phyloP scores from a whole-genome alignment of 495 filamentous ascomycete genomes.

The Xylaria castorea region DNA sequence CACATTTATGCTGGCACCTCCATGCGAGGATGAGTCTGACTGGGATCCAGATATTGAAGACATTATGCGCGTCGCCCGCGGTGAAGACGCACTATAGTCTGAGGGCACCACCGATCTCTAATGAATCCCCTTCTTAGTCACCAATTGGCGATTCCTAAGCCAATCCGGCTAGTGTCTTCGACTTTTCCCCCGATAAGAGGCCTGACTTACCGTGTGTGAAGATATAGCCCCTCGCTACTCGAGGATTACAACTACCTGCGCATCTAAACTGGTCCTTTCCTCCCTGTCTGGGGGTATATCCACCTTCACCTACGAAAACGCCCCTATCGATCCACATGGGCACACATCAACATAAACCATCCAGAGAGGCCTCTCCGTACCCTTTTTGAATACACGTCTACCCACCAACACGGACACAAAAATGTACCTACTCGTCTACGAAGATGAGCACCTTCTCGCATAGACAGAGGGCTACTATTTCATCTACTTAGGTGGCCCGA shows the following conservation, averaged over 20 bases:
- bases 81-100: constrained; percentile 11
- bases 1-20: constrained; percentile 62
- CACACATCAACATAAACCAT: not conserved
- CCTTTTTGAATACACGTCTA: not conserved
- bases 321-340: not conserved
- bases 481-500: not conserved
- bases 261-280: not conserved
- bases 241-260: not conserved
- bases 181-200: not conserved
- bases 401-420: not conserved
- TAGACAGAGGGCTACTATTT: not conserved
- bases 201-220: not conserved
- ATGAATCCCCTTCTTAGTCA: not conserved
- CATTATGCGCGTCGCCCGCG: constrained; percentile 26
- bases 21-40: constrained; percentile 57
- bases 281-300: not conserved
- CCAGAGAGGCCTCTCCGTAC: not conserved
- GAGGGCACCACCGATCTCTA: not conserved
- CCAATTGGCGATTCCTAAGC: not conserved
- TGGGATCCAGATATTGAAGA: constrained; percentile 45
- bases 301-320: not conserved
- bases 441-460: not conserved
- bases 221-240: not conserved
- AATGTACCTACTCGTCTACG: not conserved
- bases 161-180: not conserved